These are phyloP conservation scores for Crithidia mellificae DNA, from an alignment of 208 protist genomes.

Conservation along the genomic window DNA sequence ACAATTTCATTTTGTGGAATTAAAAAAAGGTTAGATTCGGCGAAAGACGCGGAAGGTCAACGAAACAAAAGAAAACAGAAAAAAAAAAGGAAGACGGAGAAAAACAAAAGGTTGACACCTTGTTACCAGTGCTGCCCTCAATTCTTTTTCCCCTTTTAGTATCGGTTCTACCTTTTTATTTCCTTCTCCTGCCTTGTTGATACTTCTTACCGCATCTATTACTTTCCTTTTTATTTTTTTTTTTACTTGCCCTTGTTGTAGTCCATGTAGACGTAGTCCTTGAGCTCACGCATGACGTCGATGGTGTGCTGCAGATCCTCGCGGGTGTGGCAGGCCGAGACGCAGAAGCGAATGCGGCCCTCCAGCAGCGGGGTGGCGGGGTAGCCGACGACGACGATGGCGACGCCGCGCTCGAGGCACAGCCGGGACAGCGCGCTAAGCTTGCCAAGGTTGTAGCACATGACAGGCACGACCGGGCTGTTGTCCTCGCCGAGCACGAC, in stretches of 20 bases:
- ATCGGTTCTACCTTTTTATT: too few species aligned
- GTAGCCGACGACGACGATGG: constrained; percentile 97
- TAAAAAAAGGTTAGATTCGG: too few species aligned
- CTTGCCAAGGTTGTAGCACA: constrained; percentile 95
- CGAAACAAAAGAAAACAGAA: too few species aligned
- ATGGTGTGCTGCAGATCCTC: constrained; percentile 93
- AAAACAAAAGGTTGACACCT: too few species aligned
- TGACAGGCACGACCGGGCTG: constrained; percentile 95
- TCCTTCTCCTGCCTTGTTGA: too few species aligned
- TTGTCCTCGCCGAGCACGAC: constrained; percentile 89
- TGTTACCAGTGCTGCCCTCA: too few species aligned
- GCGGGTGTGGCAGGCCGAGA: constrained; percentile 94
- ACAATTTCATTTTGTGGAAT: too few species aligned
- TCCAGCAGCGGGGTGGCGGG: constrained; percentile 95
- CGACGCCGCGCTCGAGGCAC: constrained; percentile 88
- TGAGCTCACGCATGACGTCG: constrained; percentile 86
- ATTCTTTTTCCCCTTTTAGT: too few species aligned
- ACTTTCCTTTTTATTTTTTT: too few species aligned
- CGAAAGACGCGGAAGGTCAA: too few species aligned
- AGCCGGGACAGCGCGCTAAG: constrained; percentile 86
- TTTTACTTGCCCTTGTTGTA: constrained; percentile 43
- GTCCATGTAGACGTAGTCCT: constrained; percentile 69
- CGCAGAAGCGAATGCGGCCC: constrained; percentile 91
- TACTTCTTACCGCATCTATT: too few species aligned
- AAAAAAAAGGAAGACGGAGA: too few species aligned